phyloP scores from a whole-genome alignment of 2,329 filamentous ascomycete species.

The Neofusicoccum laricinum region DNA sequence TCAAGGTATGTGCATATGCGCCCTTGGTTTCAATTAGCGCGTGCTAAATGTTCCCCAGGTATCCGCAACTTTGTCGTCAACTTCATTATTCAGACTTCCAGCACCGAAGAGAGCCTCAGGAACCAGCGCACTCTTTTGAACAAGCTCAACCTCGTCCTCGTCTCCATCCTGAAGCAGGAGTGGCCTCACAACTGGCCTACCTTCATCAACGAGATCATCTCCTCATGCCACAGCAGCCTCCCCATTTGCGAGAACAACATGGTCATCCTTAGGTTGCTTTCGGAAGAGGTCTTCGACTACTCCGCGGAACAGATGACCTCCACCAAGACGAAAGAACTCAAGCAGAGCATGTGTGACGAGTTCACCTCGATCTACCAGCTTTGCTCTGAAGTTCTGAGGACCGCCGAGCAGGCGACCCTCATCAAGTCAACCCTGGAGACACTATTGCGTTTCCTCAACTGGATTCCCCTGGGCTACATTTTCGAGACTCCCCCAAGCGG shows the following conservation, averaged over 20 bases:
- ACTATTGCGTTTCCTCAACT: constrained; percentile 93
- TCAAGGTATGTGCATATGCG: constrained; percentile 59
- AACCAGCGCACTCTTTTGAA: constrained; percentile 87
- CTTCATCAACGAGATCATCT: constrained; percentile 99
- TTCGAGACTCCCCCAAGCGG: constrained; percentile 77
- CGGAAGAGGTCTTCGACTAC: constrained; percentile 98
- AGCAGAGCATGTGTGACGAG: constrained; percentile 98
- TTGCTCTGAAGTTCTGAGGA: constrained; percentile 91
- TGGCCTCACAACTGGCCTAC: constrained; percentile 99
- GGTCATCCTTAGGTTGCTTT: constrained; percentile 91
- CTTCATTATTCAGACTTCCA: constrained; percentile 93
- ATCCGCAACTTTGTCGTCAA: constrained; percentile 99
- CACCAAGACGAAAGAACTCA: constrained; percentile 90
- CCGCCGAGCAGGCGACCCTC: constrained; percentile 80
- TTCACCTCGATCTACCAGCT: constrained; percentile 98
- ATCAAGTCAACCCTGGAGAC: constrained; percentile 98
- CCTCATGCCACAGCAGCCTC: constrained; percentile 89
- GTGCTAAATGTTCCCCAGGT: constrained; percentile 52
- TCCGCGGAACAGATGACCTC: constrained; percentile 99
- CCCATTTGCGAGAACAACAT: constrained; percentile 99
- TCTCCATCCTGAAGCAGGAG: constrained; percentile 97
- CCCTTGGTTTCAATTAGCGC: neutral
- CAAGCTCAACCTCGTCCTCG: constrained; percentile 96
- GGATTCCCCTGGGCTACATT: constrained; percentile 97
- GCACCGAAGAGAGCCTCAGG: constrained; percentile 82